Conservation (phyloP, 805 yeast species). For the Candida verbasci region DNA sequence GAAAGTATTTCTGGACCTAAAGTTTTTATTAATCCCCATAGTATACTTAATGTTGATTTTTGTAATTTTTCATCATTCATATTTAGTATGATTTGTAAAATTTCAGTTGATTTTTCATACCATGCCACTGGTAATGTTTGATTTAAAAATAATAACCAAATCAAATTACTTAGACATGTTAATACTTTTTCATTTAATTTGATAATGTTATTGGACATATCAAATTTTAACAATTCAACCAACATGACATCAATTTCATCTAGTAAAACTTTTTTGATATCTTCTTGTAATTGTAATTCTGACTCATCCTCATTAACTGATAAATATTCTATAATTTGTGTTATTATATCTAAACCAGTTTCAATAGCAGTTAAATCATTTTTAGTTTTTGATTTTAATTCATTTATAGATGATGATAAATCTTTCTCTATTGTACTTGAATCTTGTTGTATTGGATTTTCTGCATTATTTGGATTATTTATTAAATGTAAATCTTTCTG, state of each 20-base stretch:
- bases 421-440: constrained; percentile 9
- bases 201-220: constrained; percentile 20
- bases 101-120: constrained; percentile 22
- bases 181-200: constrained; percentile 52
- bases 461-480: constrained; percentile 27
- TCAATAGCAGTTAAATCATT: constrained; percentile 61
- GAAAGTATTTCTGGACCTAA: constrained; percentile 29
- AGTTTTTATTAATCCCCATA: constrained; percentile 36
- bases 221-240: constrained; percentile 33
- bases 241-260: constrained; percentile 25
- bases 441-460: constrained; percentile 25
- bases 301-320: constrained; percentile 23
- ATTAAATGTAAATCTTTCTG: constrained; percentile 20
- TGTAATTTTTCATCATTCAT: constrained; percentile 17
- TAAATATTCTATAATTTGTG: constrained; percentile 65
- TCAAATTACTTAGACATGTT: constrained; percentile 65
- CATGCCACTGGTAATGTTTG: constrained; percentile 35
- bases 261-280: constrained; percentile 17
- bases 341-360: constrained; percentile 66
- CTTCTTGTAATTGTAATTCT: constrained; percentile 14
- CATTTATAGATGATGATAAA: constrained; percentile 8
- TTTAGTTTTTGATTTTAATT: constrained; percentile 37
- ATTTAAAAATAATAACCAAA: constrained; percentile 49
- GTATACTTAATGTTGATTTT: constrained; percentile 29
- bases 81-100: constrained; percentile 26